Evolutionary conservation across 192 early-diverging fungal species (phyloP).

Genomic region (Backusella australiensis): DNA sequence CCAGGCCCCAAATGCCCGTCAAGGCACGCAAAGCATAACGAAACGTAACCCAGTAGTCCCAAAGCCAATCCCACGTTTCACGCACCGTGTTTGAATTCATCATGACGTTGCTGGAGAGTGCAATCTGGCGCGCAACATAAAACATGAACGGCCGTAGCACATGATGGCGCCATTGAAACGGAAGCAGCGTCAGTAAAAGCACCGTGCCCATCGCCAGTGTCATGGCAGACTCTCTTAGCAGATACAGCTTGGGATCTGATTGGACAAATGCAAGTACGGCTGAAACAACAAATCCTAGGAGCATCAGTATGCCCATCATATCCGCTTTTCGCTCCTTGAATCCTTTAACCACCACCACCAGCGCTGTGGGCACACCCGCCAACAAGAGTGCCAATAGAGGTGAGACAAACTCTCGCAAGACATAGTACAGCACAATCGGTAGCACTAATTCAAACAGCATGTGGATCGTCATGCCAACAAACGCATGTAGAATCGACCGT

Average conservation of each 20-base stretch:
- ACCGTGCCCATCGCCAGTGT: slow-evolving; percentile 36
- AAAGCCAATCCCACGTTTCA: slow-evolving; percentile 39
- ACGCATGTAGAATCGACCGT: slow-evolving; percentile 25
- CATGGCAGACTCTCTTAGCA: slow-evolving; percentile 45
- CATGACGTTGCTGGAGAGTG: slow-evolving; percentile 24
- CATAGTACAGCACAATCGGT: slow-evolving; percentile 33
- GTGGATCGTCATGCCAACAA: slow-evolving; percentile 21
- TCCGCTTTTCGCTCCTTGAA: slow-evolving; percentile 27
- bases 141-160: slow-evolving; percentile 39
- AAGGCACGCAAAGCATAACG: slow-evolving; percentile 30
- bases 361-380: slow-evolving; percentile 40
- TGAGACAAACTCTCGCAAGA: slow-evolving; percentile 26
- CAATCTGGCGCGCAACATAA: slow-evolving; percentile 36
- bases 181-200: slow-evolving; percentile 38
- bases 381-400: slow-evolving; percentile 33
- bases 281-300: slow-evolving; percentile 39
- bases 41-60: slow-evolving; percentile 33
- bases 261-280: slow-evolving; percentile 40
- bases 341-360: slow-evolving; percentile 27
- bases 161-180: slow-evolving; percentile 29
- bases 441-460: slow-evolving; percentile 33
- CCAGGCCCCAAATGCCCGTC: slow-evolving; percentile 40
- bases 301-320: slow-evolving; percentile 35
- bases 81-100: slow-evolving; percentile 26
- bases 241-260: slow-evolving; percentile 37